Evolutionary conservation across 192 early-diverging fungal genomes (phyloP).

Genomic region (Allomyces macrogynus): DNA sequence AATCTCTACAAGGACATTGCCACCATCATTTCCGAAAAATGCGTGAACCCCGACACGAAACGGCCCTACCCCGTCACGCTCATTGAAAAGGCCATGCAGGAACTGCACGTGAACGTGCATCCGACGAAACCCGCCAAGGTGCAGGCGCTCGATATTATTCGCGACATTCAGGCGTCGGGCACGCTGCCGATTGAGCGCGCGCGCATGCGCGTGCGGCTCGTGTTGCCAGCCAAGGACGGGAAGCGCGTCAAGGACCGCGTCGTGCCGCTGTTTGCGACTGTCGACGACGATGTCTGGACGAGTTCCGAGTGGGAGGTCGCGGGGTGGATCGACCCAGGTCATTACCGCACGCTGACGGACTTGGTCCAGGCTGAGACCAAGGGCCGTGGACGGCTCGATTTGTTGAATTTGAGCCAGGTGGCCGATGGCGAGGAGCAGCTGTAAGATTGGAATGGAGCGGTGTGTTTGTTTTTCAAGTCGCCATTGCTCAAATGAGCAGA

Average conservation of each 20-base stretch:
- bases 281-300: conserved; percentile 35
- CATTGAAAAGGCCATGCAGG: conserved; percentile 94
- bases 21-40: conserved; percentile 83
- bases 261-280: conserved; percentile 27
- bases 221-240: conserved; percentile 58
- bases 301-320: conserved; percentile 9
- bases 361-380: conserved; percentile 64
- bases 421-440: conserved; percentile 46
- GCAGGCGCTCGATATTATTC: conserved; percentile 83
- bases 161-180: conserved; percentile 68
- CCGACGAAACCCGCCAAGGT: conserved; percentile 66
- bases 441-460: conserved; percentile 8
- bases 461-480: conserved; percentile 1
- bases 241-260: conserved; percentile 72
- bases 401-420: conserved; percentile 57
- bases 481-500: no score
- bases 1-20: conserved; percentile 79
- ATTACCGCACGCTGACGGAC: conserved; percentile 70
- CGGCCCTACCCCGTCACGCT: conserved; percentile 89
- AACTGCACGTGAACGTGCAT: conserved; percentile 80
- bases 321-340: conserved; percentile 74
- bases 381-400: conserved; percentile 72
- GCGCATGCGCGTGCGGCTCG: conserved; percentile 77
- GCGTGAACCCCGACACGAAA: conserved; percentile 86
- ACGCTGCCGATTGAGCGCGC: conserved; percentile 82